phyloP scores from a whole-genome alignment of 805 yeast genomes.

The Komagataella mondaviorum region DNA sequence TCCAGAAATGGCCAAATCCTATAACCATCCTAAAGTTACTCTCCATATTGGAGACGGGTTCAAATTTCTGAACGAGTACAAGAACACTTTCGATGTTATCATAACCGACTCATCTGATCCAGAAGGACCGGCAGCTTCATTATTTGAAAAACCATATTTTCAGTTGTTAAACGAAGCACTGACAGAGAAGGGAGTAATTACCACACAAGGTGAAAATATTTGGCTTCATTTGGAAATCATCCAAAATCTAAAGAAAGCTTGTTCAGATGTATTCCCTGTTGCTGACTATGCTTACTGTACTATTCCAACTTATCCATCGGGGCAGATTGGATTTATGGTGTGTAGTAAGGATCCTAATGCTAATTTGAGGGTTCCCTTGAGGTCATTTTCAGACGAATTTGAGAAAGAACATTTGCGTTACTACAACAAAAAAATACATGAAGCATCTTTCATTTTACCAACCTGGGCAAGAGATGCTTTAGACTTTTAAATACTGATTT shows the following conservation, averaged over 20 bases:
- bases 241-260: slow-evolving; percentile 29
- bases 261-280: slow-evolving; percentile 40
- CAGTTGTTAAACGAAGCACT: slow-evolving; percentile 51
- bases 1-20: slow-evolving; percentile 61
- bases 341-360: slow-evolving; percentile 43
- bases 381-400: slow-evolving; percentile 26
- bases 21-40: slow-evolving; percentile 50
- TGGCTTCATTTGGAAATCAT: slow-evolving; percentile 57
- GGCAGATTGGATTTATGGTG: slow-evolving; percentile 70
- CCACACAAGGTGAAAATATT: slow-evolving; percentile 73
- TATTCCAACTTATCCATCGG: slow-evolving; percentile 82
- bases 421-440: slow-evolving; percentile 54
- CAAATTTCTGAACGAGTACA: slow-evolving; percentile 42
- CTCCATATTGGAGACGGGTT: slow-evolving; percentile 76
- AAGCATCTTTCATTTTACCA: slow-evolving; percentile 66
- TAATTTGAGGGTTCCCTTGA: slow-evolving; percentile 35
- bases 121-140: slow-evolving; percentile 89
- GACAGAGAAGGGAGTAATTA: slow-evolving; percentile 50
- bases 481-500: background rate
- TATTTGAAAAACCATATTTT: slow-evolving; percentile 71
- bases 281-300: slow-evolving; percentile 65
- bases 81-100: slow-evolving; percentile 52
- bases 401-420: slow-evolving; percentile 44
- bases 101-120: slow-evolving; percentile 92
- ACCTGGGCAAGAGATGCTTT: slow-evolving; percentile 50